A percentile compares a stretch with the other conserved stretches of the same genome.
Evolutionary conservation across 352 stramenopile genomes (phyloP).

Genomic region (Phytopythium montanum): DNA sequence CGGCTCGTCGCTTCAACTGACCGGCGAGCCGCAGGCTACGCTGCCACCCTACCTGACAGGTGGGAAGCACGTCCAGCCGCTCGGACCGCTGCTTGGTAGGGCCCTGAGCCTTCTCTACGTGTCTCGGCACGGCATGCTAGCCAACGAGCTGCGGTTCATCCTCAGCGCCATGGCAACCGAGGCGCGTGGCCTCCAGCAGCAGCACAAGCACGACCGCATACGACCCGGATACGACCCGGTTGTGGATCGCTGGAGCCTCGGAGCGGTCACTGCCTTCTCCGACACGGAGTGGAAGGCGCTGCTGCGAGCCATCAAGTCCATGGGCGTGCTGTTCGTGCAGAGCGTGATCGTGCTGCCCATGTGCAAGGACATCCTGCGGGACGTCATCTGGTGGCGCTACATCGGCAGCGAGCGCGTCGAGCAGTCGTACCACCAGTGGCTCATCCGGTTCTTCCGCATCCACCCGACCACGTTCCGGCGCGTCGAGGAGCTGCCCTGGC

Average conservation of each 20-base stretch:
- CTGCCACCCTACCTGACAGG: slow-evolving; percentile 32
- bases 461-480: slow-evolving; percentile 77
- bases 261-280: slow-evolving; percentile 44
- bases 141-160: slow-evolving; percentile 85
- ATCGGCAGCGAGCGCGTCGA: slow-evolving; percentile 70
- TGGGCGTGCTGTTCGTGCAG: slow-evolving; percentile 81
- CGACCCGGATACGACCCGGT: slow-evolving; percentile 4
- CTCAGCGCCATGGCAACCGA: slow-evolving; percentile 59
- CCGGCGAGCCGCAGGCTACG: too few species aligned
- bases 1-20: neutral
- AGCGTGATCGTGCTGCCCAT: slow-evolving; percentile 85
- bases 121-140: slow-evolving; percentile 81
- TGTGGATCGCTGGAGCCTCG: slow-evolving; percentile 12
- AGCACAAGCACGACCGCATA: slow-evolving; percentile 16
- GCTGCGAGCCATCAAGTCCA: slow-evolving; percentile 54
- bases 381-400: slow-evolving; percentile 87
- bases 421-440: slow-evolving; percentile 75
- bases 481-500: slow-evolving; percentile 91
- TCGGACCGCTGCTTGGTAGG: slow-evolving; percentile 72
- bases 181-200: slow-evolving; percentile 15
- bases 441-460: slow-evolving; percentile 82
- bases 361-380: slow-evolving; percentile 84
- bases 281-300: slow-evolving; percentile 72
- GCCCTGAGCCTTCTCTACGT: slow-evolving; percentile 88
- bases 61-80: slow-evolving; percentile 39